phyloP scores from a whole-genome alignment of 1,284 basidiomycete genomes.

The Xerocomus tenax region DNA sequence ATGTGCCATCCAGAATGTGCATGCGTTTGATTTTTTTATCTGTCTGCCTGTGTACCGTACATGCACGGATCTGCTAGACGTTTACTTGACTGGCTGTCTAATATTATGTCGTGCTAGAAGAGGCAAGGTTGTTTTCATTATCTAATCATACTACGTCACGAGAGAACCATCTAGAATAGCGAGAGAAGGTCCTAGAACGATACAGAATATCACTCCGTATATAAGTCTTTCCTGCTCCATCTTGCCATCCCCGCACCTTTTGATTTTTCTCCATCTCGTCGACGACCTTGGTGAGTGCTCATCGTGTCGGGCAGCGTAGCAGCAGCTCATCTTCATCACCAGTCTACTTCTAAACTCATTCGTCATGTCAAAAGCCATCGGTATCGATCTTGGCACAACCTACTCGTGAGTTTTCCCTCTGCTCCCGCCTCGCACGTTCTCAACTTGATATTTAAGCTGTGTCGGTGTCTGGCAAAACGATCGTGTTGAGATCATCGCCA shows the following conservation, averaged over 20 bases:
- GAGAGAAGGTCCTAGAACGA: constrained; percentile 35
- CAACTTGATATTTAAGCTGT: constrained; percentile 40
- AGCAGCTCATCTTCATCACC: neutral
- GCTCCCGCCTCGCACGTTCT: neutral
- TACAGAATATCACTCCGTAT: constrained; percentile 30
- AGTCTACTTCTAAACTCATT: constrained; percentile 3
- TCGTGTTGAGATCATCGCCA: constrained; percentile 95
- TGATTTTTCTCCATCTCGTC: constrained; percentile 9
- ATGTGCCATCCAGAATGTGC: constrained; percentile 23
- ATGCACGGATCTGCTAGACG: constrained; percentile 25
- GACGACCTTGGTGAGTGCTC: constrained; percentile 15
- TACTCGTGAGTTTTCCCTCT: constrained; percentile 52
- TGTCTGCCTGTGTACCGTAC: constrained; percentile 20
- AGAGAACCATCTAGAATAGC: constrained; percentile 32
- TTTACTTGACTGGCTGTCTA: neutral
- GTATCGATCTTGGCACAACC: constrained; percentile 86
- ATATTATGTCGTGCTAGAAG: neutral
- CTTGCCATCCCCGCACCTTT: constrained; percentile 6
- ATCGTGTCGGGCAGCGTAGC: constrained; percentile 1
- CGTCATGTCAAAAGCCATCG: constrained; percentile 75
- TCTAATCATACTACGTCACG: constrained; percentile 29
- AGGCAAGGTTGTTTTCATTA: constrained; percentile 22
- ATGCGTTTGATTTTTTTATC: constrained; percentile 25
- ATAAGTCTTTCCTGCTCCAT: constrained; percentile 23
- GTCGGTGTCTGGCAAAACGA: constrained; percentile 98